phyloP scores from a whole-genome alignment of 169 alveolate genomes.

The Perkinsus marinus region DNA sequence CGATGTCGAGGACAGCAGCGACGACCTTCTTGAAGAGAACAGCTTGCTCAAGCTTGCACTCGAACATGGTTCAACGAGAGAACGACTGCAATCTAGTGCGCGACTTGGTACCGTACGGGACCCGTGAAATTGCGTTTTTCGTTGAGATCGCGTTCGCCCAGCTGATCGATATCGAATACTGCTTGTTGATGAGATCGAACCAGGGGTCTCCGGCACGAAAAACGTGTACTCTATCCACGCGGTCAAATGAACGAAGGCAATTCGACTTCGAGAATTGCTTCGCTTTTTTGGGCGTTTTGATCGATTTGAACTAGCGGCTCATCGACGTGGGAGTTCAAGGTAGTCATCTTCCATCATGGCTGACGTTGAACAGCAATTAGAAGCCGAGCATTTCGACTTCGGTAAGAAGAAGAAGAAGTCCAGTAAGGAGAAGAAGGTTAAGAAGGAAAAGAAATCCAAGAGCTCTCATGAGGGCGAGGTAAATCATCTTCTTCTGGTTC shows the following conservation, averaged over 20 bases:
- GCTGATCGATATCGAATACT: neutral
- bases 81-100: neutral
- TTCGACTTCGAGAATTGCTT: neutral
- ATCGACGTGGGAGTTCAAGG: neutral
- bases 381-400: constrained; percentile 39
- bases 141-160: neutral
- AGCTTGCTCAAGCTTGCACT: neutral
- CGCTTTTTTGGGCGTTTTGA: neutral
- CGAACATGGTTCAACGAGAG: neutral
- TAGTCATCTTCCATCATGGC: neutral
- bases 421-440: constrained; percentile 43
- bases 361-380: neutral
- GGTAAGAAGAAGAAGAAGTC: constrained; percentile 68
- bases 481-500: neutral
- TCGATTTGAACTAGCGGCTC: neutral
- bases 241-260: neutral
- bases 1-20: neutral
- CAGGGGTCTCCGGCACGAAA: neutral
- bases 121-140: neutral
- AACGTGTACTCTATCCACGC: neutral
- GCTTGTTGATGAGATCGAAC: neutral
- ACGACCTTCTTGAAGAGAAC: neutral
- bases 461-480: constrained; percentile 10
- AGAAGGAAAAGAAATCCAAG: constrained; percentile 27
- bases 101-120: neutral